A percentile compares a stretch with the other conserved stretches of the same genome.
Evolutionary conservation across 148 eudicot species (phyloP).

Genomic region (Rhododendron henanense): DNA sequence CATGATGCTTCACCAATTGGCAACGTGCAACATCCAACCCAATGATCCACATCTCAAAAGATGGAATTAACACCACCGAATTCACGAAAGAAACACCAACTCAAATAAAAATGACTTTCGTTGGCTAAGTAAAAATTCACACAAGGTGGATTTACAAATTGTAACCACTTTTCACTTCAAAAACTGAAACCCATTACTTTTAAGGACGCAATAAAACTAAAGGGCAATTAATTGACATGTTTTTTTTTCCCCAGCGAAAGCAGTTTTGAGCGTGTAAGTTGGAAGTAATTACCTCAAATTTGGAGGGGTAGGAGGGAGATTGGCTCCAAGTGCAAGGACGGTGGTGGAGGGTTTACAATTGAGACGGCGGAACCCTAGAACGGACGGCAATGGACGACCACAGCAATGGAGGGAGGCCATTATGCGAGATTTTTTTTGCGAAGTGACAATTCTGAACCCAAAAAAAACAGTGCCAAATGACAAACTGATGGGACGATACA

Average conservation of each 20-base stretch:
- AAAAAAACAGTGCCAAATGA: not conserved
- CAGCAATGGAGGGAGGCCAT: constrained; percentile 9
- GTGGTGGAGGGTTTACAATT: not conserved
- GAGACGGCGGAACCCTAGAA: constrained; percentile 11
- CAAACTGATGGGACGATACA: not conserved
- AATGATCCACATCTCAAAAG: not conserved
- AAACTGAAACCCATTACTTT: not conserved
- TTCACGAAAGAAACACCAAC: not conserved
- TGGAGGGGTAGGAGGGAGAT: not conserved
- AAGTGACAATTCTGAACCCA: not conserved
- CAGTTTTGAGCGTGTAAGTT: not conserved
- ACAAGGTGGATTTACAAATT: not conserved
- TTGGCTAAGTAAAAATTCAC: not conserved
- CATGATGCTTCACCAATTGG: not conserved
- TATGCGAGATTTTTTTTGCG: not conserved
- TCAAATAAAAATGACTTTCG: not conserved
- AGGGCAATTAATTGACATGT: not conserved
- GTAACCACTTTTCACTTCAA: not conserved
- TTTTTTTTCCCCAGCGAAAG: not conserved
- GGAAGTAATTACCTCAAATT: constrained; percentile 10
- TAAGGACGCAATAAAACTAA: not conserved
- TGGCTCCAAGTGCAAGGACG: not conserved
- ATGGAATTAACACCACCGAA: not conserved
- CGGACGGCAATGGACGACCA: not conserved
- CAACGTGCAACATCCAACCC: not conserved